phyloP scores from a whole-genome alignment of 805 yeast genomes.

The Wickerhamiella kazuoi region DNA sequence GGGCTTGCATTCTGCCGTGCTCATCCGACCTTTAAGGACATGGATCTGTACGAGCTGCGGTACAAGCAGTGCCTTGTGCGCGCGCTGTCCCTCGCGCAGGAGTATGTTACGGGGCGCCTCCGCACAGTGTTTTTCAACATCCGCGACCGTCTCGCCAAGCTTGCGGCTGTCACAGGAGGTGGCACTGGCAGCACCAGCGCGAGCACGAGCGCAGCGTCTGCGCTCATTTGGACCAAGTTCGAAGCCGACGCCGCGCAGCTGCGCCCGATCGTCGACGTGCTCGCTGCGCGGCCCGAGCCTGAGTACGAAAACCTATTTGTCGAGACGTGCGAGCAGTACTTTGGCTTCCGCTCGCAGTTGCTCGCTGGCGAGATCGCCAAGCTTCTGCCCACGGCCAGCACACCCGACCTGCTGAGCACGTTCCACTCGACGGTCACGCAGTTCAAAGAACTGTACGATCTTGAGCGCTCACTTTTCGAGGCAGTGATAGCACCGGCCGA shows the following conservation, averaged over 20 bases:
- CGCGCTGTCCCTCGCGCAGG: constrained; percentile 55
- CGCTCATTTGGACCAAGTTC: constrained; percentile 12
- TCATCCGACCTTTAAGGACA: constrained; percentile 47
- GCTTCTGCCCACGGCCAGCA: neutral
- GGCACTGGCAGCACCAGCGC: no score
- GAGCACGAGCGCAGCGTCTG: constrained; percentile 6
- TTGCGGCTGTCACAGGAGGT: no score
- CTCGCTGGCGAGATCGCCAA: neutral
- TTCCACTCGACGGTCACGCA: neutral
- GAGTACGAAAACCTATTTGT: constrained; percentile 10
- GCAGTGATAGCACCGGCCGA: neutral
- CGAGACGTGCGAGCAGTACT: constrained; percentile 3
- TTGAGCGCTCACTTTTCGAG: neutral
- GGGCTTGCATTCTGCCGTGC: constrained; percentile 44
- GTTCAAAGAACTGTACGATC: neutral
- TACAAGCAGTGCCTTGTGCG: constrained; percentile 74
- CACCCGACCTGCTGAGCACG: neutral
- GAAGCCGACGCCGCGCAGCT: constrained; percentile 7
- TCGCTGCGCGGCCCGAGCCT: constrained; percentile 6
- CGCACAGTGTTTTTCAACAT: constrained; percentile 12
- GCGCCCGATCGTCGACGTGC: constrained; percentile 4
- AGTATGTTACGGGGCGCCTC: constrained; percentile 32
- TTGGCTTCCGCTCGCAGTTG: neutral
- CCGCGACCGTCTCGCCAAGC: constrained; percentile 1
- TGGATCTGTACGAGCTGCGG: constrained; percentile 47